phyloP scores from a whole-genome alignment of 2,329 filamentous ascomycete genomes.

The Colletotrichum acutatum region DNA sequence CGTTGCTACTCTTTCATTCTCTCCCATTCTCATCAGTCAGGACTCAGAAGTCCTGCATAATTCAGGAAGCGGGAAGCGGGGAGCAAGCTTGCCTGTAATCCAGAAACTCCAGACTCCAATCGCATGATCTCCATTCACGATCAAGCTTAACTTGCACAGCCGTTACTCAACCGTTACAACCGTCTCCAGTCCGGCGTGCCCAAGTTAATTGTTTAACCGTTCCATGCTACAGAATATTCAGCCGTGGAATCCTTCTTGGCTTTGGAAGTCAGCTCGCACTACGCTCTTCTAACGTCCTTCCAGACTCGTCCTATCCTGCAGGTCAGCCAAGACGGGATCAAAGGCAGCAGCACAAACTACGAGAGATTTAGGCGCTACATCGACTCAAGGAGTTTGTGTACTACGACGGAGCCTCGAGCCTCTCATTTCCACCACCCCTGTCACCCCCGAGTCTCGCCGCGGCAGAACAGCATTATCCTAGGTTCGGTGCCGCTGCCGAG shows the following conservation, averaged over 20 bases:
- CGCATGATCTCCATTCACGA: not conserved
- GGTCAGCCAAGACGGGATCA: no score
- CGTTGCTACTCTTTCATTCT: not conserved
- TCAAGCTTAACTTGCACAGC: not conserved
- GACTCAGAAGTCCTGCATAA: not conserved
- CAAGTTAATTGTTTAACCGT: not conserved
- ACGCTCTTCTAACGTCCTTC: not conserved
- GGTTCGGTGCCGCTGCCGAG: not conserved
- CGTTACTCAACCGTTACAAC: not conserved
- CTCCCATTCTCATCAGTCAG: not conserved
- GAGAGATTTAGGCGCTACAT: not conserved
- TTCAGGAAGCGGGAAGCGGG: not conserved
- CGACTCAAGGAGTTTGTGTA: not conserved
- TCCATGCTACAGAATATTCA: not conserved
- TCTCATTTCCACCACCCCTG: not conserved
- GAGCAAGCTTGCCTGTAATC: no score
- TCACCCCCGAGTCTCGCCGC: not conserved
- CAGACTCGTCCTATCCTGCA: not conserved
- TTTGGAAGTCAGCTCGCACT: no score
- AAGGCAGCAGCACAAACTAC: not conserved
- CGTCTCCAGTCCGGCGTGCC: not conserved
- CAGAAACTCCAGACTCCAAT: not conserved
- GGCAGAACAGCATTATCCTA: not conserved
- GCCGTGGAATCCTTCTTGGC: not conserved
- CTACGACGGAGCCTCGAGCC: not conserved